Evolutionary conservation across 345 rosid species (phyloP).

Genomic region (Eutrema yunnanense): DNA sequence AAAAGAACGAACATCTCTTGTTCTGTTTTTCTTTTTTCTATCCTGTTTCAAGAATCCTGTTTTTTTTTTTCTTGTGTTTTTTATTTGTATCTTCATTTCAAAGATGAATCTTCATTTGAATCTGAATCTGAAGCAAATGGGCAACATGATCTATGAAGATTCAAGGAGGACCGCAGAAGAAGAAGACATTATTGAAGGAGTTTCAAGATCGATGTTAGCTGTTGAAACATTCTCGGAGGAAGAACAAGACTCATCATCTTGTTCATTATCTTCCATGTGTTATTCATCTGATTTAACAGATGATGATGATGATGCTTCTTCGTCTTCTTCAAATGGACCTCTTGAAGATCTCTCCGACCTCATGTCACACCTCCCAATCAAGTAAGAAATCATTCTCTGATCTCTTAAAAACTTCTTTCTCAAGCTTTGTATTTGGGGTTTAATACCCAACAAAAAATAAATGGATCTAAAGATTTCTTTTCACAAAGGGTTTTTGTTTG

Average conservation of each 20-base stretch:
- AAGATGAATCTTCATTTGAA: conserved; percentile 19
- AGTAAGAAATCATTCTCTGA: conserved; percentile 36
- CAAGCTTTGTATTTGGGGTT: not conserved
- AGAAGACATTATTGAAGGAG: conserved; percentile 23
- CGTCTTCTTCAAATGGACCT: conserved; percentile 47
- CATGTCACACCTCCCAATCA: conserved; percentile 67
- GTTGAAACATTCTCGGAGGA: conserved; percentile 34
- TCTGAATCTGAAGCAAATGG: conserved; percentile 24
- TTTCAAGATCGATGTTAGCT: conserved; percentile 16
- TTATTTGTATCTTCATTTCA: not conserved
- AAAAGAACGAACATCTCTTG: not conserved
- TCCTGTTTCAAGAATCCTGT: conserved; percentile 1
- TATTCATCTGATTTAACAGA: conserved; percentile 47
- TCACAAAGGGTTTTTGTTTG: not conserved
- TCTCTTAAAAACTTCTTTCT: not conserved
- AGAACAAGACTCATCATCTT: conserved; percentile 30
- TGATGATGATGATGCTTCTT: conserved; percentile 35
- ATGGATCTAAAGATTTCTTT: not conserved
- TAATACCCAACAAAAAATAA: not conserved
- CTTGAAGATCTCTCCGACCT: conserved; percentile 61
- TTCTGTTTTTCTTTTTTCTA: not conserved
- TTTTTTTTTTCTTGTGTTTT: not conserved
- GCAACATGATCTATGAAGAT: conserved; percentile 11
- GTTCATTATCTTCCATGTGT: conserved; percentile 28
- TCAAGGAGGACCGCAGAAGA: conserved; percentile 12